phyloP scores from a whole-genome alignment of 2,329 filamentous ascomycete species.

The Cladophialophora carrionii region DNA sequence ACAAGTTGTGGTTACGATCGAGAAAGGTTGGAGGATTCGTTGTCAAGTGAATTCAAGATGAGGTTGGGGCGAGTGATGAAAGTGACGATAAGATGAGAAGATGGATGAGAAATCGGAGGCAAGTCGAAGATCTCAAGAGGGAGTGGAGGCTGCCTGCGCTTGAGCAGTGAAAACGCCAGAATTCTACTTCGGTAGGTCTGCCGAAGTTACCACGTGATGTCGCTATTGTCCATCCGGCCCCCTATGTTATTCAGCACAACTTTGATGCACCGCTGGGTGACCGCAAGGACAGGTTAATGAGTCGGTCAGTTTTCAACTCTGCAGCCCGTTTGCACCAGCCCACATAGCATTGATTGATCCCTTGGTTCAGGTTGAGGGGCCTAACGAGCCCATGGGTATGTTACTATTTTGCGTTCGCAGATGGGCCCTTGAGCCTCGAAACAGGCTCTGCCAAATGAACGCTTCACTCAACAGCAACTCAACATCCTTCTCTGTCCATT shows the following conservation, averaged over 20 bases:
- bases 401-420: conserved; percentile 54
- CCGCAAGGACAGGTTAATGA: too few relatives aligned
- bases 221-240: neutral
- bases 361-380: conserved; percentile 33
- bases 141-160: neutral
- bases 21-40: neutral
- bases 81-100: neutral
- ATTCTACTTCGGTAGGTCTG: neutral
- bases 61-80: neutral
- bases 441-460: conserved; percentile 98
- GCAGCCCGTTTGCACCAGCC: neutral
- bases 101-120: conserved; percentile 1
- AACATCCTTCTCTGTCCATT: conserved; percentile 98
- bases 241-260: neutral
- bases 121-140: conserved; percentile 4
- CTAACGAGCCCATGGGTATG: conserved; percentile 34
- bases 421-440: conserved; percentile 91
- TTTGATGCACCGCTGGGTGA: too few relatives aligned
- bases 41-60: neutral
- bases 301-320: neutral
- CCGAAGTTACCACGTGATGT: neutral
- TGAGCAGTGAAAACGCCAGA: neutral
- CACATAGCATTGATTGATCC: neutral
- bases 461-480: conserved; percentile 93
- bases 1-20: neutral